Evolutionary conservation across 2,329 filamentous ascomycete species (phyloP).

Genomic region (Talaromyces sp.): DNA sequence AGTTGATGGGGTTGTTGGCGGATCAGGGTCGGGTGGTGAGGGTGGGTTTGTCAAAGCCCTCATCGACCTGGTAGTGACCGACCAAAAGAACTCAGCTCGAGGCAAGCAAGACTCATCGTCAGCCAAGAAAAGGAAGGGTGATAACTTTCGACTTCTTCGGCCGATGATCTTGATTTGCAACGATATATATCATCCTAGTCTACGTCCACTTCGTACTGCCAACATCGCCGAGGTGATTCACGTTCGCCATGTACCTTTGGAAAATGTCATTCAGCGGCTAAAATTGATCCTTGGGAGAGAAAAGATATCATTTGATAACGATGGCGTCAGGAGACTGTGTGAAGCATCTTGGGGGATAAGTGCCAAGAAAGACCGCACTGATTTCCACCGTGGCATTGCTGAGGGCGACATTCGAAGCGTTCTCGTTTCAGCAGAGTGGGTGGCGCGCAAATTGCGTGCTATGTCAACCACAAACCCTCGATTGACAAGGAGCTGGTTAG

Average conservation of each 20-base stretch:
- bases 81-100: constrained; percentile 68
- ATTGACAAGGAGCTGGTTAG: constrained; percentile 56
- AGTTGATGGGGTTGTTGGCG: constrained; percentile 86
- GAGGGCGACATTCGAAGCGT: constrained; percentile 58
- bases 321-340: constrained; percentile 71
- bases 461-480: constrained; percentile 27
- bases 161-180: constrained; percentile 95
- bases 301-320: constrained; percentile 78
- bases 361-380: constrained; percentile 48
- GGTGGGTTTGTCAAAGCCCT: constrained; percentile 93
- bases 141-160: constrained; percentile 79
- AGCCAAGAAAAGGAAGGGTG: constrained; percentile 59
- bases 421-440: constrained; percentile 61
- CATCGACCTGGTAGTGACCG: constrained; percentile 79
- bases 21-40: constrained; percentile 70
- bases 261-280: constrained; percentile 75
- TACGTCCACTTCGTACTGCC: constrained; percentile 80
- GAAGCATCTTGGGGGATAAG: constrained; percentile 61
- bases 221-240: constrained; percentile 83
- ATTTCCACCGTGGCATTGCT: constrained; percentile 38
- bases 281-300: constrained; percentile 84
- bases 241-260: constrained; percentile 79
- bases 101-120: constrained; percentile 12
- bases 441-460: constrained; percentile 53
- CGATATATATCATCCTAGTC: constrained; percentile 86